phyloP scores from a whole-genome alignment of 164 flowering plant genomes.

The Houttuynia cordata region DNA sequence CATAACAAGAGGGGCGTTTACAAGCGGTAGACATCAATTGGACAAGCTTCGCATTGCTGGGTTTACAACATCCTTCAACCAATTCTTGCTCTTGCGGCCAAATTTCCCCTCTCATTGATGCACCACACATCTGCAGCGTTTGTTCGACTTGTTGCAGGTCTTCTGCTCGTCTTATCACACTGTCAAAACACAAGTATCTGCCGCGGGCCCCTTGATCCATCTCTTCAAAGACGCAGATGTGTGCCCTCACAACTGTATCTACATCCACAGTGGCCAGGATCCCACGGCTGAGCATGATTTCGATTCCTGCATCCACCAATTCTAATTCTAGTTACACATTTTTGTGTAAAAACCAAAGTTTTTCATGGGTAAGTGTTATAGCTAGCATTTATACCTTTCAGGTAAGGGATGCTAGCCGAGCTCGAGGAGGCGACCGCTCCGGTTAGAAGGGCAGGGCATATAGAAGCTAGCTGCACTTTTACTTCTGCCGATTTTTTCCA shows the following conservation, averaged over 20 bases:
- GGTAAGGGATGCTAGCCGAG: conserved; percentile 21
- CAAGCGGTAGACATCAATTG: conserved; percentile 7
- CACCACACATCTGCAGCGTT: neutral
- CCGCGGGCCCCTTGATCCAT: conserved; percentile 34
- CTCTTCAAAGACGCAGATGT: conserved; percentile 22
- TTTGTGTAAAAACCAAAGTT: too few species aligned
- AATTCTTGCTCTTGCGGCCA: conserved; percentile 2
- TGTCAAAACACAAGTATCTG: conserved; percentile 21
- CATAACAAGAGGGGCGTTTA: neutral
- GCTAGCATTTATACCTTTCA: conserved; percentile 20
- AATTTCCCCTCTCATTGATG: neutral
- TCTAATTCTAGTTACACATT: neutral
- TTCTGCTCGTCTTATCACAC: conserved; percentile 13
- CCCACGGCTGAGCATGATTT: conserved; percentile 21
- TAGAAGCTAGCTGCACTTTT: conserved; percentile 26
- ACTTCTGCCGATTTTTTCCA: conserved; percentile 27
- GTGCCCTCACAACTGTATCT: conserved; percentile 23
- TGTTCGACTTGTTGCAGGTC: conserved; percentile 23
- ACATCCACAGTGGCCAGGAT: conserved; percentile 18
- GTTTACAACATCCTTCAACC: conserved; percentile 7
- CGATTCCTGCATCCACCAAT: neutral
- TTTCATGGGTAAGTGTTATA: neutral
- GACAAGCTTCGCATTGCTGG: conserved; percentile 18
- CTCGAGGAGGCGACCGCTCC: conserved; percentile 16
- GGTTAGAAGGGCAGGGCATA: conserved; percentile 39